These are phyloP conservation scores for Corymbia citriodora DNA, from an alignment of 441 rosid genomes.

Conservation along the genomic window DNA sequence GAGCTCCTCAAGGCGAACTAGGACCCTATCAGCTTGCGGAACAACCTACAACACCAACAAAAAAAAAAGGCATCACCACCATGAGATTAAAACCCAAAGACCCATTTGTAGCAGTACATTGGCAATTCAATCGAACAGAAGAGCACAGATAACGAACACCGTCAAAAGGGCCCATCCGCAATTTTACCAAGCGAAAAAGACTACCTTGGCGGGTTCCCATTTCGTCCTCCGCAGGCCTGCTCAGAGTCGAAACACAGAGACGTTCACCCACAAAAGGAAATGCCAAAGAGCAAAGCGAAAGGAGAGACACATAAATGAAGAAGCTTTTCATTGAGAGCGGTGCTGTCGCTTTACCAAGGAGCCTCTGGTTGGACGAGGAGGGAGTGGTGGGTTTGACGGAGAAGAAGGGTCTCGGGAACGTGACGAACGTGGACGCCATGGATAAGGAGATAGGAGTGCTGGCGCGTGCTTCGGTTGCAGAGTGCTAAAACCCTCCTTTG, in stretches of 20 bases:
- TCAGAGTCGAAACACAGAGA: not conserved
- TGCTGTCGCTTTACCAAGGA: slow-evolving; percentile 25
- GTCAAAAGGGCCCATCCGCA: not conserved
- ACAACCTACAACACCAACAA: slow-evolving; percentile 45
- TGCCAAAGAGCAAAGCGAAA: not conserved
- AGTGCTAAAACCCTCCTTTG: not conserved
- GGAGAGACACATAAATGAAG: too few relatives aligned
- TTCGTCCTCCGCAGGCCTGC: slow-evolving; percentile 39
- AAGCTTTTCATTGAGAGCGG: not conserved
- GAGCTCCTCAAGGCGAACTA: slow-evolving; percentile 71
- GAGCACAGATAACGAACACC: not conserved
- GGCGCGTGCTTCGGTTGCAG: not conserved
- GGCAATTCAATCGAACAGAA: not conserved
- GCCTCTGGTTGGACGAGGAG: slow-evolving; percentile 23
- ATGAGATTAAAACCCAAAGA: not conserved
- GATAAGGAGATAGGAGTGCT: slow-evolving; percentile 4
- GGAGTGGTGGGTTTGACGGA: slow-evolving; percentile 15
- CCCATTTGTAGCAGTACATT: not conserved
- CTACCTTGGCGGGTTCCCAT: slow-evolving; percentile 85
- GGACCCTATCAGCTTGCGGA: slow-evolving; percentile 93
- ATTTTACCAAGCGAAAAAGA: not conserved
- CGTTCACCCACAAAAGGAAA: not conserved
- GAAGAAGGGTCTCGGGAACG: slow-evolving; percentile 36
- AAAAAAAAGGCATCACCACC: not conserved
- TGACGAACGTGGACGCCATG: slow-evolving; percentile 52